Base-by-base conservation (phyloP, 306 rosid species). In the Fragaria vesca region DNA sequence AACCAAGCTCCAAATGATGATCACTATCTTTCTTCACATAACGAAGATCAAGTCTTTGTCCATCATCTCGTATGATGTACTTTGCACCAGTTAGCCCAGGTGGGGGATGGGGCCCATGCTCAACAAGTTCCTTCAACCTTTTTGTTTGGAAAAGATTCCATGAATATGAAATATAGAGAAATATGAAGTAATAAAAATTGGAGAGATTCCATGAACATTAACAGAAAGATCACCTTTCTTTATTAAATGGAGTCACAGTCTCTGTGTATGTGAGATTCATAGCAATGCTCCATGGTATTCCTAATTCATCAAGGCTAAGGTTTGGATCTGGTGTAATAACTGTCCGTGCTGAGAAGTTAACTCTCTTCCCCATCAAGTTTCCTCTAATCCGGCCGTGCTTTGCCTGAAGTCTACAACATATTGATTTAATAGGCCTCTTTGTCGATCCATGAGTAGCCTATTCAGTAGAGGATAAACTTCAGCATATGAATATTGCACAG, bases 71-170 rank as follows among this genome's bases (percentile, higher is more conserved):
- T 82, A 95, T 95, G 67, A 95, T 95, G 77, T 93, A 95, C 90
- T 93, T 95, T 47, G 99, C 99, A 86, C 99, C 99, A 74, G 97
- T 95, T 93, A 90, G 88, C 45, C 97, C 99, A 38, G 97, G 96
- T 3, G 99, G 99, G 61, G 99, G 99, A 85, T 91, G 99, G 11
- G 97, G 96, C 24, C 99, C 99, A 63, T 91, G 80, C 82, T 93
- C 97, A 69, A 95, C 99, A 66, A 95, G 97, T 84, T 93, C 97
- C 91, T 95, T 90, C 81, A 95, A 84, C 80, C 99, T 95, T 85
- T 60, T 72, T 51, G 8, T 85, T 62, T 12, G 66, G 79, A 60
- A 21, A 24, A 12, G 11, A 71, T 3, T 73, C 54, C 26, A 32
- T 70, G 43, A 65, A 15, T 10, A 43, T 28, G 26, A 11, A 6